Conservation (phyloP, 495 filamentous ascomycete species). For the Penicillium paxilli region DNA sequence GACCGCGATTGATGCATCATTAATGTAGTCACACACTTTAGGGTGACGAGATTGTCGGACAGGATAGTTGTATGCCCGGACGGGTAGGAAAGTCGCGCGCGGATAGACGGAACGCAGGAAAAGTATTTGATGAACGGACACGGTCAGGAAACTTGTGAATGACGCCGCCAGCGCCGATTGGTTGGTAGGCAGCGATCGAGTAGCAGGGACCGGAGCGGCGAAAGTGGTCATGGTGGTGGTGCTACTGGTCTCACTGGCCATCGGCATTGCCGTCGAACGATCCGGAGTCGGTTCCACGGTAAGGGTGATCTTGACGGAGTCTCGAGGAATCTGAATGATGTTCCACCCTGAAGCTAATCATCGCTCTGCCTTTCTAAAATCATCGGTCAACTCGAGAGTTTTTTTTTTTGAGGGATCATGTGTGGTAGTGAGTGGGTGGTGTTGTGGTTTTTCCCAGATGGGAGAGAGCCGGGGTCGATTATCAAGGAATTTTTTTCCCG, state of each 20-base stretch:
- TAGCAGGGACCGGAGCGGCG: conserved; percentile 44
- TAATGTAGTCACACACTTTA: conserved; percentile 87
- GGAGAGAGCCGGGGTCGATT: neutral
- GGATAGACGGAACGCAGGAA: conserved; percentile 88
- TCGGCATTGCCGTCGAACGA: conserved; percentile 46
- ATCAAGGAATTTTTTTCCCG: conserved; percentile 10
- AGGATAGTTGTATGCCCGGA: conserved; percentile 83
- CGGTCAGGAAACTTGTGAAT: conserved; percentile 73
- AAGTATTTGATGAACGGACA: conserved; percentile 90
- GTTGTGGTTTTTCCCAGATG: conserved; percentile 1
- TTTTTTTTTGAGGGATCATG: neutral
- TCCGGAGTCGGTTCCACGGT: conserved; percentile 41
- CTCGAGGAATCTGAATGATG: conserved; percentile 48
- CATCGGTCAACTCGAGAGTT: conserved; percentile 28
- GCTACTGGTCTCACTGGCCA: conserved; percentile 51
- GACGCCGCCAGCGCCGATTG: conserved; percentile 49
- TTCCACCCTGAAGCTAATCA: conserved; percentile 53
- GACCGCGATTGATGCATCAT: conserved; percentile 76
- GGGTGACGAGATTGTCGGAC: conserved; percentile 90
- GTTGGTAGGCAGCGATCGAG: conserved; percentile 44
- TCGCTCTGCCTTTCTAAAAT: conserved; percentile 47
- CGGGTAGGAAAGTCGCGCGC: conserved; percentile 71
- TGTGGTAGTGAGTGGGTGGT: neutral
- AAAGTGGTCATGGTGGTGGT: conserved; percentile 51
- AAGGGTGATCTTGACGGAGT: conserved; percentile 41